Evolutionary conservation across 164 flowering plant species (phyloP).

Genomic region (Vitis cinerea): DNA sequence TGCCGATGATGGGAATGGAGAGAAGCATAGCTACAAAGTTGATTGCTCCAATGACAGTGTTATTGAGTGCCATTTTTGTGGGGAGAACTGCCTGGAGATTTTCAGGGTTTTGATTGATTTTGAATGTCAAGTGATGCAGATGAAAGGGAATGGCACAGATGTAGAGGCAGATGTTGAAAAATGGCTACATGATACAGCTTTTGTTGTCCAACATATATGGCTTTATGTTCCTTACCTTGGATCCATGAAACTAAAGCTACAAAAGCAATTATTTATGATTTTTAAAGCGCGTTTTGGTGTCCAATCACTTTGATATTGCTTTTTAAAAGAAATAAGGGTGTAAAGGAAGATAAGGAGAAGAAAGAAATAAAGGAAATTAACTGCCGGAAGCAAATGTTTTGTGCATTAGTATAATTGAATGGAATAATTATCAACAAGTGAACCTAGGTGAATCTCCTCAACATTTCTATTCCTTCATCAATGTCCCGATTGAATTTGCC

Average conservation of each 20-base stretch:
- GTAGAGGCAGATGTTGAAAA: constrained; percentile 2
- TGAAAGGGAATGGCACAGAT: neutral
- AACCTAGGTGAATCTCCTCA: no score
- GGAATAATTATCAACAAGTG: no score
- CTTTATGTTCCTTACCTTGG: constrained; percentile 24
- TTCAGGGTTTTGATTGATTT: neutral
- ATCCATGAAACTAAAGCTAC: constrained; percentile 23
- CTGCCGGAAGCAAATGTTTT: neutral
- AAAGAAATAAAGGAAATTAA: constrained; percentile 3
- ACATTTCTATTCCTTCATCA: no score
- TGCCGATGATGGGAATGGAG: constrained; percentile 79
- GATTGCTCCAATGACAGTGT: constrained; percentile 80
- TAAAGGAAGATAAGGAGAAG: neutral
- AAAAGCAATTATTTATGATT: constrained; percentile 19
- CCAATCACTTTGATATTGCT: no score
- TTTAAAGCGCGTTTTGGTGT: constrained; percentile 4
- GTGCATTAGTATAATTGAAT: no score
- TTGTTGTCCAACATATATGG: neutral
- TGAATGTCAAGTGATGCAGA: neutral
- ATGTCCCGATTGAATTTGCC: no score
- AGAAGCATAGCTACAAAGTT: constrained; percentile 82
- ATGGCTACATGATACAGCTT: constrained; percentile 7
- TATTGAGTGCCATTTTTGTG: constrained; percentile 69
- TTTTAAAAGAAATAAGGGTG: no score
- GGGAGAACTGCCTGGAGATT: neutral